Conservation (phyloP, 768 basidiomycete species). For the Collybiopsis luxurians region DNA sequence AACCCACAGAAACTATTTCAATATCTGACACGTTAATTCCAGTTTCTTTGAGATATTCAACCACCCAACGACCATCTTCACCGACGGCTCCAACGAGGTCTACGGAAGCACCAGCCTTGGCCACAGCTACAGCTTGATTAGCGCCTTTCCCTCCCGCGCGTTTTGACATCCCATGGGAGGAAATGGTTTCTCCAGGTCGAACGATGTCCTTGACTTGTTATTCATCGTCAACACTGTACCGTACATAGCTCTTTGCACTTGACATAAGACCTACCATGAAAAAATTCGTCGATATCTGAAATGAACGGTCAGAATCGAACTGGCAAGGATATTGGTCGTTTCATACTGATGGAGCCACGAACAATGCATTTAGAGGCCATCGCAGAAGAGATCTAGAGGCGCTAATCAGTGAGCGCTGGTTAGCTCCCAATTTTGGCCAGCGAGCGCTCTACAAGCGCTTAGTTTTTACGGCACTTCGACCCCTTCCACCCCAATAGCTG, state of each 20-base stretch:
- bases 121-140: conserved; percentile 60
- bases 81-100: conserved; percentile 54
- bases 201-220: conserved; percentile 47
- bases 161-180: conserved; percentile 45
- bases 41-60: conserved; percentile 31
- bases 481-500: neutral
- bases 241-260: neutral
- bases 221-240: neutral
- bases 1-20: conserved; percentile 35
- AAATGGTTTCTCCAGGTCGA: conserved; percentile 59
- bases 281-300: conserved; percentile 57
- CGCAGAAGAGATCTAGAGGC: neutral
- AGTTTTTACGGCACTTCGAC: neutral
- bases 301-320: conserved; percentile 2
- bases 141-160: conserved; percentile 62
- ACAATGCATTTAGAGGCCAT: conserved; percentile 29
- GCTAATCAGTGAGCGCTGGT: neutral
- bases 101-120: conserved; percentile 46
- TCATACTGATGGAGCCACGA: conserved; percentile 51
- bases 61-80: conserved; percentile 49
- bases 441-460: conserved; percentile 1
- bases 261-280: conserved; percentile 39
- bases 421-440: conserved; percentile 4
- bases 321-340: neutral
- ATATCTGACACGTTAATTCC: conserved; percentile 42